These are phyloP conservation scores for Annulohypoxylon nitens DNA, from an alignment of 495 filamentous ascomycete genomes.

Conservation along the genomic window DNA sequence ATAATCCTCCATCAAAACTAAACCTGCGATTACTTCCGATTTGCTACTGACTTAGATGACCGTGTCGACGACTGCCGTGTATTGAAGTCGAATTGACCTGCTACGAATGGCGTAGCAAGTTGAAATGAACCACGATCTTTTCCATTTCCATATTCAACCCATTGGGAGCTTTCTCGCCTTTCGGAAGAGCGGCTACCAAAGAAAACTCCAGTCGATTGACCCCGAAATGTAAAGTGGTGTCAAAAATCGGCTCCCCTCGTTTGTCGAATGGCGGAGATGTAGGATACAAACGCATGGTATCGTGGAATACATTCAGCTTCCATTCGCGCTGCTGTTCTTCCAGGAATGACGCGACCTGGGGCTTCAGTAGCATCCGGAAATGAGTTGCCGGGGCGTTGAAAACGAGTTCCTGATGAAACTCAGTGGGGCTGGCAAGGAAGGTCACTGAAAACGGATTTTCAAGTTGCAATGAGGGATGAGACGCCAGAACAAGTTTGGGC, in stretches of 20 bases:
- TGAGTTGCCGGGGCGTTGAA: conserved; percentile 73
- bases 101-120: conserved; percentile 57
- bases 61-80: neutral
- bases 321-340: conserved; percentile 69
- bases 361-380: conserved; percentile 73
- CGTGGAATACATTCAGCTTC: conserved; percentile 72
- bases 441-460: conserved; percentile 66
- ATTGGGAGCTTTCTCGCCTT: conserved; percentile 65
- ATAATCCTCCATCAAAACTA: neutral
- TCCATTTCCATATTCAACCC: conserved; percentile 76
- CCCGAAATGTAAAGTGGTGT: conserved; percentile 70
- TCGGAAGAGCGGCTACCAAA: conserved; percentile 71
- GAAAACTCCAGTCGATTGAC: conserved; percentile 76
- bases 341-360: conserved; percentile 66
- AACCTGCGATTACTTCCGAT: neutral
- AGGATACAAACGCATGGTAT: conserved; percentile 58
- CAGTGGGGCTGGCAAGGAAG: conserved; percentile 70
- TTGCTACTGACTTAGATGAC: neutral
- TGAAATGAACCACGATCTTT: conserved; percentile 72
- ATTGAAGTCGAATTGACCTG: neutral
- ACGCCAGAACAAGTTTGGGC: conserved; percentile 72
- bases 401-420: conserved; percentile 76
- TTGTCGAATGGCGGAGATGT: conserved; percentile 38
- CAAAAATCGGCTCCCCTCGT: conserved; percentile 67
- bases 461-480: conserved; percentile 72